These are phyloP conservation scores for Cryphonectria radicalis DNA, from an alignment of 2,329 filamentous ascomycete genomes.

Conservation along the genomic window DNA sequence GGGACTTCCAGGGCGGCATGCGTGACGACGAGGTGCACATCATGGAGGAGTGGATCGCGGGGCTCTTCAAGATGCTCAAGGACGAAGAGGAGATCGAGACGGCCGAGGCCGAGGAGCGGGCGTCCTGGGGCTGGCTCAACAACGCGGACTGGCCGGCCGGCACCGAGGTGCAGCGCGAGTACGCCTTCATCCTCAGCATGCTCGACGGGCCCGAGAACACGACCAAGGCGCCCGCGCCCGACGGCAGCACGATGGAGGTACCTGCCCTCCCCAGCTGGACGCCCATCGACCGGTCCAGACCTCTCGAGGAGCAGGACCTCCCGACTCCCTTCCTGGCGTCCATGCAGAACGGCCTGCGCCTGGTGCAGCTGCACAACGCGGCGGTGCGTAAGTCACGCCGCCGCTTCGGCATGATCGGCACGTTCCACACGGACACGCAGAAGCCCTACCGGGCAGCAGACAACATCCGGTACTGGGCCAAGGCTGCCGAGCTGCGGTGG, in stretches of 20 bases:
- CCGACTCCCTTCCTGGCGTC: slow-evolving; percentile 75
- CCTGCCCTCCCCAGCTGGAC: slow-evolving; percentile 71
- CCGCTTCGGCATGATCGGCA: slow-evolving; percentile 86
- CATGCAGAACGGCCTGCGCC: slow-evolving; percentile 77
- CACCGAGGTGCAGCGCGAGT: slow-evolving; percentile 74
- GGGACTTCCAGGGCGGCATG: slow-evolving; percentile 84
- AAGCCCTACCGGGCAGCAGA: slow-evolving; percentile 95
- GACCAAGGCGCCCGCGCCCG: slow-evolving; percentile 22
- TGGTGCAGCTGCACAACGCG: slow-evolving; percentile 89
- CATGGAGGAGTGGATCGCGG: slow-evolving; percentile 78
- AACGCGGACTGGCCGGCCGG: slow-evolving; percentile 72
- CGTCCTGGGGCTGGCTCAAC: slow-evolving; percentile 79
- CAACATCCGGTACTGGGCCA: slow-evolving; percentile 94
- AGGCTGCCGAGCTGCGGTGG: slow-evolving; percentile 93
- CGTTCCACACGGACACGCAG: slow-evolving; percentile 87
- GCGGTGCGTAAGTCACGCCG: slow-evolving; percentile 82
- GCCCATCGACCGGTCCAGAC: slow-evolving; percentile 49
- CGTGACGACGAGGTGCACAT: slow-evolving; percentile 75
- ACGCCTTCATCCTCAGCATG: slow-evolving; percentile 80
- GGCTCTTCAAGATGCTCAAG: slow-evolving; percentile 76
- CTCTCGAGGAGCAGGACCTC: slow-evolving; percentile 42
- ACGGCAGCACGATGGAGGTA: slow-evolving; percentile 47
- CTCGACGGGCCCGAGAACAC: slow-evolving; percentile 32
- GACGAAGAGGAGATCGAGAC: slow-evolving; percentile 79
- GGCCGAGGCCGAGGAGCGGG: slow-evolving; percentile 70